phyloP scores from a whole-genome alignment of 305 asterid genomes.

The Rubia balearica region DNA sequence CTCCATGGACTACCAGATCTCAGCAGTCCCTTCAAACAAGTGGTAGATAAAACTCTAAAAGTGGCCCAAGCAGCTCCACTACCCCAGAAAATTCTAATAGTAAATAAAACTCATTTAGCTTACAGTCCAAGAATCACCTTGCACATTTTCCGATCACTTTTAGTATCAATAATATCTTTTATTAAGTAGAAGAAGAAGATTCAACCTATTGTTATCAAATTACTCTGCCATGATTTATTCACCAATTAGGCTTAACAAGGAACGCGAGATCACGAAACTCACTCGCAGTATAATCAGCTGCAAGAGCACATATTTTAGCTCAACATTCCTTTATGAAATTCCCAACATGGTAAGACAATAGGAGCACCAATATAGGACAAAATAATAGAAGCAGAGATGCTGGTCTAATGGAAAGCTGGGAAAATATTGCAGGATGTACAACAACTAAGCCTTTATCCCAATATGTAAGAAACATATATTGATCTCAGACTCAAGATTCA shows the following conservation, averaged over 20 bases:
- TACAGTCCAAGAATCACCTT: neutral
- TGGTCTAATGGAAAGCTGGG: neutral
- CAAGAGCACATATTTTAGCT: neutral
- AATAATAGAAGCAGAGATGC: too few relatives aligned
- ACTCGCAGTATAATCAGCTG: neutral
- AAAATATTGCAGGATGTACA: neutral
- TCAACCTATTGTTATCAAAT: neutral
- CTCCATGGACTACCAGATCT: neutral
- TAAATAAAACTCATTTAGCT: neutral
- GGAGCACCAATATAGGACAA: neutral
- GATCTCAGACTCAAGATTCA: slow-evolving; percentile 4
- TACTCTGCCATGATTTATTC: neutral
- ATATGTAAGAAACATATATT: neutral
- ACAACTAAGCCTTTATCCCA: neutral
- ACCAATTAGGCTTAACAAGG: neutral
- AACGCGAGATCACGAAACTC: neutral
- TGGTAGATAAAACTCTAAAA: neutral
- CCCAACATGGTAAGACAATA: neutral
- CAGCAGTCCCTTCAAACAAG: neutral
- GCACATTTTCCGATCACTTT: neutral
- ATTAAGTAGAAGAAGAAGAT: neutral
- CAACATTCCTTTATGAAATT: neutral
- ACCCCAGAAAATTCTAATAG: neutral
- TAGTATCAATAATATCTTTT: neutral
- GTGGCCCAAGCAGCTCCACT: neutral